phyloP scores from a whole-genome alignment of 164 flowering plant species.

The Piper betle region DNA sequence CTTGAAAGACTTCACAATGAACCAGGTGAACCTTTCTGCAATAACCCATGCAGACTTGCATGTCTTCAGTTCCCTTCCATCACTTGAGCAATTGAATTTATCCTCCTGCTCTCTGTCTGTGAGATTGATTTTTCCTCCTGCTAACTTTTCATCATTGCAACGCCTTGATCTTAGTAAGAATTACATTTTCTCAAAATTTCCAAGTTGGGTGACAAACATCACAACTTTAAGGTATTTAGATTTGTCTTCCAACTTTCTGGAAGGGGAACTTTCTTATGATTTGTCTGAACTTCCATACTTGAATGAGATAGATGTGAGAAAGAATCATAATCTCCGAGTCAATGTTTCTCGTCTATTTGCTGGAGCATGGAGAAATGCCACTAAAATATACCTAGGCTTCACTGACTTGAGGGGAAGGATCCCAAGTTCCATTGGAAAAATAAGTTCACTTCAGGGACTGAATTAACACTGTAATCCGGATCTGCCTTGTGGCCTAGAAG shows the following conservation, averaged over 20 bases:
- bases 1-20: neutral
- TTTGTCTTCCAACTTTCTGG: neutral
- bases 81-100: slow-evolving; percentile 3
- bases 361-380: neutral
- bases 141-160: neutral
- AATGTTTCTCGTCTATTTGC: neutral
- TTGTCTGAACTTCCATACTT: neutral
- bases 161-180: neutral
- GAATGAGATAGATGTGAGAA: neutral
- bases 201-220: neutral
- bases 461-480: no score
- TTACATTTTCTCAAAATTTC: neutral
- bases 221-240: neutral
- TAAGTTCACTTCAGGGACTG: neutral
- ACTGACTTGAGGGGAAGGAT: neutral
- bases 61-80: slow-evolving; percentile 6
- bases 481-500: no score
- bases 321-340: neutral
- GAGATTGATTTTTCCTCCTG: neutral
- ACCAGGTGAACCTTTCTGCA: neutral
- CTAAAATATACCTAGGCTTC: neutral
- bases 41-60: slow-evolving; percentile 1
- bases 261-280: neutral
- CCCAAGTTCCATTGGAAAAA: neutral
- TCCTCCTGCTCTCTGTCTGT: neutral